Conservation (phyloP, 805 yeast genomes). For the Cyberlindnera suaveolens region DNA sequence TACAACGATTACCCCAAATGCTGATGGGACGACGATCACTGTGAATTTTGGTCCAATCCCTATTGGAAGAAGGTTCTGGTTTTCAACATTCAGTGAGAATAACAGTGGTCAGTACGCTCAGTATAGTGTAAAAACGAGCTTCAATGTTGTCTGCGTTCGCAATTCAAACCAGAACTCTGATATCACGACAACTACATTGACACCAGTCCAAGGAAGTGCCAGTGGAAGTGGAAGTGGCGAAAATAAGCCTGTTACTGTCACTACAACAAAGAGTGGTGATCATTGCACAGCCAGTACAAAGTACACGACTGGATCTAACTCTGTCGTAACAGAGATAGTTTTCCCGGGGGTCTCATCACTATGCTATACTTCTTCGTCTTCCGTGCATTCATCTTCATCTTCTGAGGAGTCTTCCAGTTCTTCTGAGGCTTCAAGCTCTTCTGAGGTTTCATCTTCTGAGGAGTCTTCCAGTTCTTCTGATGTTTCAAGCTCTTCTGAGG, state of each 20-base stretch:
- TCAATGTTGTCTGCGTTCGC: not conserved
- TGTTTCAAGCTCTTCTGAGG: too few species aligned
- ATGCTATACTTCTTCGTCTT: too few species aligned
- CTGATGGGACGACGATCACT: too few species aligned
- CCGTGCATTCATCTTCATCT: too few species aligned
- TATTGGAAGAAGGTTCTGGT: slow-evolving; percentile 6
- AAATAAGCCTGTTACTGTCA: slow-evolving; percentile 5
- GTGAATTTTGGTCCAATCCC: not conserved
- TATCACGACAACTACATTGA: not conserved
- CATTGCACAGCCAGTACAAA: slow-evolving; percentile 5
- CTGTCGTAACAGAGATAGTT: slow-evolving; percentile 6
- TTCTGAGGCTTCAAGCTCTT: too few species aligned
- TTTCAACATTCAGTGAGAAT: slow-evolving; percentile 1
- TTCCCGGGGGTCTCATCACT: not conserved
- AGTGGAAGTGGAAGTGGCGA: slow-evolving; percentile 8
- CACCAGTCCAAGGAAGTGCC: slow-evolving; percentile 2
- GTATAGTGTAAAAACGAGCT: not conserved
- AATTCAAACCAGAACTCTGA: not conserved
- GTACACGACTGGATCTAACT: slow-evolving; percentile 7
- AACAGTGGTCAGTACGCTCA: too few species aligned
- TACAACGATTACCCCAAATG: too few species aligned
- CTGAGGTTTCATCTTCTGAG: too few species aligned
- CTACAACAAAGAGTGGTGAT: slow-evolving; percentile 1
- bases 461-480: too few species aligned
- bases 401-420: too few species aligned